Conservation (phyloP, 129 eudicot genomes). For the Flaveria linearis region DNA sequence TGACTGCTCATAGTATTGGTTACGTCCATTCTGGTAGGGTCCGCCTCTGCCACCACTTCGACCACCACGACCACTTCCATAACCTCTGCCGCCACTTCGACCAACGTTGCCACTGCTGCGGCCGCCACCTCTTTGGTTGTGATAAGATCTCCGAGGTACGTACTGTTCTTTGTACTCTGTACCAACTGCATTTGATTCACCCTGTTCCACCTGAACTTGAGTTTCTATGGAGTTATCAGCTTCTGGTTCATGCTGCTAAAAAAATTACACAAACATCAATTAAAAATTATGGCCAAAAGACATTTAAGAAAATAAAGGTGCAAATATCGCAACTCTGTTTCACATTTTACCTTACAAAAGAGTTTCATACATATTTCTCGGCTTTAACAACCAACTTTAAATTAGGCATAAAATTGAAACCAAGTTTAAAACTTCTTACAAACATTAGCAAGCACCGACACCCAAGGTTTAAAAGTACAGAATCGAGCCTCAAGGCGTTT, state of each 20-base stretch:
- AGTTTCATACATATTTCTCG: background rate
- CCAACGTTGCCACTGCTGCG: constrained; percentile 50
- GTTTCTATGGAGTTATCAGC: constrained; percentile 46
- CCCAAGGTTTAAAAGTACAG: no score
- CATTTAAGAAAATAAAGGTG: background rate
- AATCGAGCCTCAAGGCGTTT: no score
- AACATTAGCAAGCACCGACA: no score
- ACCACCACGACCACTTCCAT: constrained; percentile 73
- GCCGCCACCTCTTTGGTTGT: constrained; percentile 64
- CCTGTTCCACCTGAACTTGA: constrained; percentile 37
- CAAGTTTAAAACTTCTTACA: no score
- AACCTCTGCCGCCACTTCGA: constrained; percentile 65
- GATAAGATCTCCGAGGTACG: constrained; percentile 46
- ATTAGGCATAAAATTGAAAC: no score
- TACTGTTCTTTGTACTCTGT: constrained; percentile 53
- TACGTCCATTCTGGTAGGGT: constrained; percentile 74
- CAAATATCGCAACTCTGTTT: background rate
- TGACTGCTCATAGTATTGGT: constrained; percentile 65
- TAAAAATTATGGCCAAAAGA: background rate
- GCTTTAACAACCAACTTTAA: background rate
- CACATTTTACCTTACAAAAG: background rate
- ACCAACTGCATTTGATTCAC: constrained; percentile 34
- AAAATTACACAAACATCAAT: background rate
- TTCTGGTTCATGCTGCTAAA: constrained; percentile 46
- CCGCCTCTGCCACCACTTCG: constrained; percentile 62